Base-by-base conservation (phyloP, 345 rosid species). In the Eucalyptus caleyi region DNA sequence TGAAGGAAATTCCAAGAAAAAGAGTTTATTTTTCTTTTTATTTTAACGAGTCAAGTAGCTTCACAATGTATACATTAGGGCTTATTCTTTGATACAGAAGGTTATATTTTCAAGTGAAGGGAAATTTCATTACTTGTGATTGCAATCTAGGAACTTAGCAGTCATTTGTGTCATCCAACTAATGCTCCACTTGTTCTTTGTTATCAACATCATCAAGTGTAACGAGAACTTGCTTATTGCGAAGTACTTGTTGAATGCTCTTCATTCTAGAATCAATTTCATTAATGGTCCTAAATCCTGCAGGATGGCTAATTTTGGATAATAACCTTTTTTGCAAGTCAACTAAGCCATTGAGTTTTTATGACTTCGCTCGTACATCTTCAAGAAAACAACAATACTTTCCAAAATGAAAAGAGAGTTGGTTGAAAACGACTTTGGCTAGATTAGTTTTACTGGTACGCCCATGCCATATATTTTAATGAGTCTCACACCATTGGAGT, bases 1-100 rank as follows among this genome's bases (percentile, higher is more conserved):
- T 86, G 87, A 51, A 50, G 87, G 54, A 32, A 86, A 49, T 32
- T 32, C 9, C 45, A 86, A 32, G 62, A 50, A 51, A 50, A 32
- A 50, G 6, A 50, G 51, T 86, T 32, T 51, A 16, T 51, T 19
- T 86, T 6, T 37, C 5, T 5, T 49, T 13, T 49, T 6, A 49
- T 49, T 49, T 49, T 91, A 93, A 95, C 49, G 95, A 88, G 99
- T 97, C 91, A 87, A 96, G 88, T 26, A 51, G 86, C 82, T 72
- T 72, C 82, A 88, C 82, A 32, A 69, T 37, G 42, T 34, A 69
- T 34, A 32, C 12, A 9, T 69, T 34, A 34, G 44, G 44, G 44
- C 44, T 69, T 34, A 34, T 69, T 18, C 81, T 18, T 72, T 10
- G 45, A 37, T 19, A 72, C 45, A 37, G 5, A 19, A 72, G 26